Conservation (phyloP, 2,329 filamentous ascomycete species). For the Apiospora marii region DNA sequence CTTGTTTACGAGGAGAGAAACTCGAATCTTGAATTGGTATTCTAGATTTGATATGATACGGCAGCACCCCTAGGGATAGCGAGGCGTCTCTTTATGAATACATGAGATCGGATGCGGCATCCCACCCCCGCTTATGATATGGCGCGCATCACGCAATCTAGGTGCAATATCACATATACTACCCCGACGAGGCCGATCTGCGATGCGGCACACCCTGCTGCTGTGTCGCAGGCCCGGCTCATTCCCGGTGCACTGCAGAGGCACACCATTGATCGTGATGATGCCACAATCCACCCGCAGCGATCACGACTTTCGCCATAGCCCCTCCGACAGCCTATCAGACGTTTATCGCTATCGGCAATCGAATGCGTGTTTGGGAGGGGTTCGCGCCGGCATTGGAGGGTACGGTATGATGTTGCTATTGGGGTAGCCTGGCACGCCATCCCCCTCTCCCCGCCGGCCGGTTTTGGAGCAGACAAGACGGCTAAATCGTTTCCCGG, state of each 20-base stretch:
- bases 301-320: not conserved
- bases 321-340: not conserved
- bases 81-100: not conserved
- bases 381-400: not conserved
- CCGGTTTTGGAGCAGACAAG: not conserved
- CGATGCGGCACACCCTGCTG: not conserved
- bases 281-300: not conserved
- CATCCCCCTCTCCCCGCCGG: not conserved
- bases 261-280: not conserved
- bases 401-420: conserved; percentile 17
- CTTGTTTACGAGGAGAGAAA: not conserved
- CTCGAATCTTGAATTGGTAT: no score
- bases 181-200: not conserved
- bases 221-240: not conserved
- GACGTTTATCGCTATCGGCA: not conserved
- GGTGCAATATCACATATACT: not conserved
- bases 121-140: not conserved
- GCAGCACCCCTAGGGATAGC: not conserved
- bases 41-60: not conserved
- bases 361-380: not conserved
- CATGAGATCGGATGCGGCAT: not conserved
- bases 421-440: conserved; percentile 24
- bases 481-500: not conserved
- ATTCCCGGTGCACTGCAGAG: not conserved
- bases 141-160: conserved; percentile 13